Conservation (phyloP, 495 filamentous ascomycete species). For the Hypoxylon rickii region DNA sequence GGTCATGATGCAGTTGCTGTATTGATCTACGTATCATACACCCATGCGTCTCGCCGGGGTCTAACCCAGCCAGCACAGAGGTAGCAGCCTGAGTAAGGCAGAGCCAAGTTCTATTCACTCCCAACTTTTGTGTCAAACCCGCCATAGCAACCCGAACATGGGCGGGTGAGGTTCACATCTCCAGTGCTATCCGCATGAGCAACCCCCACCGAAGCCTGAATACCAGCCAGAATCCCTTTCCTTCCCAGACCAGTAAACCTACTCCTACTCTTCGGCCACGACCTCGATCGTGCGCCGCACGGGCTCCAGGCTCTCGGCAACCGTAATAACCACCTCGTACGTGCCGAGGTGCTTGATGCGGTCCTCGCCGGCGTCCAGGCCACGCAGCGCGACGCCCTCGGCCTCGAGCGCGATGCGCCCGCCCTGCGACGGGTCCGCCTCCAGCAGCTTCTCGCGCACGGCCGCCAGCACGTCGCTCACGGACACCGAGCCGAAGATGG, state of each 20-base stretch:
- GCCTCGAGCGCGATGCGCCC: constrained; percentile 41
- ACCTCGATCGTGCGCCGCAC: constrained; percentile 41
- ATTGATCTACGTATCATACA: constrained; percentile 31
- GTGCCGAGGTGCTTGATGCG: constrained; percentile 48
- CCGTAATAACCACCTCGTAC: constrained; percentile 42
- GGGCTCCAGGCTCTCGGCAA: constrained; percentile 27
- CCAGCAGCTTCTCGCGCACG: constrained; percentile 37
- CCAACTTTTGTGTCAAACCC: no score
- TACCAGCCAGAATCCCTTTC: no score
- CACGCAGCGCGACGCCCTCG: constrained; percentile 38
- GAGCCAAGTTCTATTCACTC: no score
- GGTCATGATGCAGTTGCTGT: background rate
- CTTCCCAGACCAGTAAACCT: background rate
- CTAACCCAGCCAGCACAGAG: no score
- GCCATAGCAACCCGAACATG: no score
- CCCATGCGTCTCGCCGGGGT: no score
- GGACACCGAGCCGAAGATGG: constrained; percentile 52
- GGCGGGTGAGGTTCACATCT: no score
- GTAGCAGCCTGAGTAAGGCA: no score
- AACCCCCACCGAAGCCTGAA: no score
- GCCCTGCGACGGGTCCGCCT: constrained; percentile 34
- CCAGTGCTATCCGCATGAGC: no score
- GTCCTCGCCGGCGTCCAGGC: constrained; percentile 39
- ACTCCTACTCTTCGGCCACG: constrained; percentile 31
- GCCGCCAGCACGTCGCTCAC: constrained; percentile 38